Evolutionary conservation across 2,329 filamentous ascomycete species (phyloP), one percentile per base, ranked within the genome.

Genomic region (Claviceps sp.): DNA sequence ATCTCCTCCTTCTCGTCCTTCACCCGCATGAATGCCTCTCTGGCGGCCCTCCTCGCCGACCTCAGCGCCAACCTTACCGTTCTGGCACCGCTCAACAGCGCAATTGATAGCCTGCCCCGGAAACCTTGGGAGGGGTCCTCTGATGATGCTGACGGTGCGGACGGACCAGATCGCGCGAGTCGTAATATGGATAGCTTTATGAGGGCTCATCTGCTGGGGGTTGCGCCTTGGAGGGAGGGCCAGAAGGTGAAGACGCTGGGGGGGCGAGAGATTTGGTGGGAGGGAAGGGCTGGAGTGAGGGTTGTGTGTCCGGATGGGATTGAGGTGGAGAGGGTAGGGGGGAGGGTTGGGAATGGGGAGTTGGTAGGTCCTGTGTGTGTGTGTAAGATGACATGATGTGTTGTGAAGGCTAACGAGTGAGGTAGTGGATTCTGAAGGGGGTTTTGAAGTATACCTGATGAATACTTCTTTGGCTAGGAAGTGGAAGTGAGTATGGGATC

Each of bases 1-100:
- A 86, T 95, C 63, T 89, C 88, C 57, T 83, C 90, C 59, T 97
- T 96, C 68, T 85, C 88, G 34, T 82, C 82, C 43, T 81, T 95
- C 61, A 84, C 85, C 5, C 81, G 89, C 54, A 84, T 91, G 62
- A 81, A 90, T 60, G 77, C 82, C 47, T 69, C 75, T n/a, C 75
- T 90, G 20, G 77, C 81, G 9, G 69, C 72, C 22, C 85, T 87
- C 1, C 78, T 97, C 14, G 78, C 85, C 59, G 78, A 88, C 63
- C 67, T 74, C 0, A 63, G 70, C 1, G 68, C 76, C 53, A 90
- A 91, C 64, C 87, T 87, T 16, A 96, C 89, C 2, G 82, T 97
- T 24, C 79, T 97, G 2, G 91, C 90, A 5, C 93, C 93, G 0
- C 72, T 87, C 51, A 97, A 98, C 72, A 81, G 78, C 18, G 89